A percentile compares a stretch with the other conserved stretches of the same genome.
These are phyloP conservation scores for Atkinsonella texensis DNA, from an alignment of 2,329 filamentous ascomycete genomes.

Conservation along the genomic window DNA sequence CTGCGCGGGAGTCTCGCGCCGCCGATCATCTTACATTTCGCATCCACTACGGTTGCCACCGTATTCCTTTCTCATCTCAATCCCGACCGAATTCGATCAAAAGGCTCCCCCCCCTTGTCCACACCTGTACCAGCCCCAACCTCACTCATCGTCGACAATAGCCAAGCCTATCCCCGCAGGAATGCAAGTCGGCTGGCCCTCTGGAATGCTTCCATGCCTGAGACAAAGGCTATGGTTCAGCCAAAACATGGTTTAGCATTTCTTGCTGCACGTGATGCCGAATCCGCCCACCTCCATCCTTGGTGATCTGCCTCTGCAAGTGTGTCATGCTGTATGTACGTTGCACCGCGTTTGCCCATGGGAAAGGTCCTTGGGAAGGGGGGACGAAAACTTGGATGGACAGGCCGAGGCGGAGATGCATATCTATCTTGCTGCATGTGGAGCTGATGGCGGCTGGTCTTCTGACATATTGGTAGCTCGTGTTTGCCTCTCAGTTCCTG, in stretches of 20 bases:
- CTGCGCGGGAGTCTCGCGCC: not conserved
- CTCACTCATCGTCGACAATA: slow-evolving; percentile 25
- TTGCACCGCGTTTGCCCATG: slow-evolving; percentile 5
- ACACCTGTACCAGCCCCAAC: slow-evolving; percentile 12
- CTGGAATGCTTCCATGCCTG: slow-evolving; percentile 23
- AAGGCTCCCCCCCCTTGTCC: not conserved
- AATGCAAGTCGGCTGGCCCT: slow-evolving; percentile 16
- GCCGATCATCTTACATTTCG: not conserved
- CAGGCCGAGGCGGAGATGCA: not conserved
- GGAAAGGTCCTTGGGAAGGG: slow-evolving; percentile 1
- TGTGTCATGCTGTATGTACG: slow-evolving; percentile 6
- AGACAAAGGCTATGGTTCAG: slow-evolving; percentile 24
- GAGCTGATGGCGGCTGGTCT: not conserved
- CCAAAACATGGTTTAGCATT: slow-evolving; percentile 13
- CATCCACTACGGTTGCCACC: slow-evolving; percentile 5
- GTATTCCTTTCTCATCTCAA: slow-evolving; percentile 4
- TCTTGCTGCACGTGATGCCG: slow-evolving; percentile 15
- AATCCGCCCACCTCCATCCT: slow-evolving; percentile 5
- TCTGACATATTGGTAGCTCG: not conserved
- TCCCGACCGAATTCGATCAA: not conserved
- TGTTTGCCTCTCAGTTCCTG: slow-evolving; percentile 8
- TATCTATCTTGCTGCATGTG: not conserved
- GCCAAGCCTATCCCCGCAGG: slow-evolving; percentile 11
- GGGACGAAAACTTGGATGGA: not conserved
- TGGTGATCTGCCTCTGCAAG: slow-evolving; percentile 8